Evolutionary conservation across 345 rosid genomes (phyloP).

Genomic region (Eucalyptus marginata): DNA sequence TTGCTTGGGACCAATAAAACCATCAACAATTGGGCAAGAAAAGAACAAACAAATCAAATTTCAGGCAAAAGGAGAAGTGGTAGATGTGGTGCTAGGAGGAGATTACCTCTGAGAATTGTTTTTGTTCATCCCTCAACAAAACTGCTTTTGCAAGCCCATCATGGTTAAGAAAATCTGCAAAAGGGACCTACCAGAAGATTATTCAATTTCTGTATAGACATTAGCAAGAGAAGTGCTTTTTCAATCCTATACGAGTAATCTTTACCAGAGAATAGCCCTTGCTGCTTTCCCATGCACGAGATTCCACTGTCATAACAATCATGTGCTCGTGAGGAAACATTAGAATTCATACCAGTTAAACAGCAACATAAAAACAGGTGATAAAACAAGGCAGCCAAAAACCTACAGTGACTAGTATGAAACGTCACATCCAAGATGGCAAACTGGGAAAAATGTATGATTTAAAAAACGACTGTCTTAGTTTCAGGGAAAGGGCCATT

Average conservation of each 20-base stretch:
- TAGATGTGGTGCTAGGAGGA: background rate
- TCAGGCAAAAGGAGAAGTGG: background rate
- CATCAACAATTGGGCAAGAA: background rate
- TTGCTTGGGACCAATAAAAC: background rate
- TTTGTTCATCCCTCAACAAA: constrained; percentile 48
- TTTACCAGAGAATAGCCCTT: constrained; percentile 68
- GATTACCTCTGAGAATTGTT: constrained; percentile 56
- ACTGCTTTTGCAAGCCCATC: constrained; percentile 59
- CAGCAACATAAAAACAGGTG: background rate
- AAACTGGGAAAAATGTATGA: background rate
- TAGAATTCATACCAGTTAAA: background rate
- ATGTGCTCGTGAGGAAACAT: background rate
- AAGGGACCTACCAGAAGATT: constrained; percentile 57
- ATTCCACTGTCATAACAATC: constrained; percentile 48
- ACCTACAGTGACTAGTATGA: background rate
- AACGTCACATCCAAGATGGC: background rate
- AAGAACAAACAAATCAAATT: background rate
- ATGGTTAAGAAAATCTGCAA: constrained; percentile 90
- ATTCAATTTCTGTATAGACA: background rate
- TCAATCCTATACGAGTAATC: background rate
- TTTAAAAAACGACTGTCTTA: background rate
- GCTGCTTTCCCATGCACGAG: constrained; percentile 78
- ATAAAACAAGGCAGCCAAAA: background rate
- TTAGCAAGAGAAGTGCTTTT: background rate
- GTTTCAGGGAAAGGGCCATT: background rate